Base-by-base conservation (phyloP, 306 rosid genomes). In the Cyamopsis tetragonoloba region DNA sequence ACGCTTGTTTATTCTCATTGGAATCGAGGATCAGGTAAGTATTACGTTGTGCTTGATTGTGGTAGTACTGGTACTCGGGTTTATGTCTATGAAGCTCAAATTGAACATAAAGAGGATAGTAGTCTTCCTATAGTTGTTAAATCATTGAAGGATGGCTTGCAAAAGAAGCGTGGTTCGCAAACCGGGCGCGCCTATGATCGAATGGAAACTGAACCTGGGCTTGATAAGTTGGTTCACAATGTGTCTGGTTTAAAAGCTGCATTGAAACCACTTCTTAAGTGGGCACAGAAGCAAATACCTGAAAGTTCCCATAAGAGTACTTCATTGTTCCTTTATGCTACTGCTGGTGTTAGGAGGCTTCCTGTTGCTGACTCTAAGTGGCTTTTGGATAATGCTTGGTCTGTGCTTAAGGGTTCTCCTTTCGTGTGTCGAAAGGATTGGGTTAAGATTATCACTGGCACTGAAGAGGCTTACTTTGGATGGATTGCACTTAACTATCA, bases 141-240 rank as follows among this genome's bases (percentile, higher is more conserved):
- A 19, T 75, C 95, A 0, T 23, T 89, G 0, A 53, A 62, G 0
- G 79, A 60, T 48, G 87, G 89, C 17, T 64, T 75, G 4, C 76
- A 31, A 1, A 75, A 62, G 46, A 88, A 81, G 62, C 71, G 38
- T 31, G 76, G 72, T 9, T 41, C 80, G 0, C 79, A 72, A 37
- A 66, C 55, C 1, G 95, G 93, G 7, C 95, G 97, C 19, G 99
- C 99, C 26, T 93, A 93, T 48, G 75, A 93, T 82, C 65, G 99
- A 39, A 90, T 90, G 95, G 99, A 93, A 65, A 88, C 97, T 13
- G 99, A 93, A 67, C 99, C 99, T 2, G 99, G 97, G 31, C 83
- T 93, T 9, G 92, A 93, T 76, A 93, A 88, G 77, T 78, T 93
- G 72, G 85, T 88, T 10, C 86, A 64, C 38, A 83, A 93, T 64